Base-by-base conservation (phyloP, 73 alveolate genomes). In the Loxodes magnus region DNA sequence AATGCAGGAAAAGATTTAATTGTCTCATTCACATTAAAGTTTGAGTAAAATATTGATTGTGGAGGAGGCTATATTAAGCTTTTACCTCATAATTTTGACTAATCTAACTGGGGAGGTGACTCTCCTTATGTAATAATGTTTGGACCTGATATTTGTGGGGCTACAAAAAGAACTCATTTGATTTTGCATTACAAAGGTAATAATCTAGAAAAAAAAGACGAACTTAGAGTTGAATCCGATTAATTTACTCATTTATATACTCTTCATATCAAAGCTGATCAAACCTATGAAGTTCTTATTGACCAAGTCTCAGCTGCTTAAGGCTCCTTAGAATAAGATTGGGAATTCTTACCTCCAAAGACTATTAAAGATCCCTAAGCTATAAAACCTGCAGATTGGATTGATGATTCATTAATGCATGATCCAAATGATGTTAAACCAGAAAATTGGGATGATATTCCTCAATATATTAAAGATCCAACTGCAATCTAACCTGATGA, bases 61-160 rank as follows among this genome's bases (percentile, higher is more conserved):
- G 66, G 43, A 15, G 77, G 77, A 19, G 68, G 60, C 3, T 53
- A 54, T 31, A 24, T 43, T 14, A 63, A 63, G 28, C 20, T 63
- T 5, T 35, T 63, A 15, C 68, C 77, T 4, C 24, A 21, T 26
- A 51, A 34, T n/a, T 51, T 54, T 22, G 59, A 63, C 22, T 53
- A 35, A 51, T 29, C 20, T 4, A 43, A 22, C 5, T 63, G 51
- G 26, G 5, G 33, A 7, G 55, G 61, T 5, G 43, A 63, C n/a
- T 16, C 77, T 23, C 67, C 57, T 2, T 63, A 51, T 28, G 26
- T 25, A 17, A 19, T 63, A 6, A 63, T 54, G 67, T 63, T 63
- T 34, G 77, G 77, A 21, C 77, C 77, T 21, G 77, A 63, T 35
- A 30, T 42, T 56, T 63, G 77, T 24, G 68, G 63, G 17, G 16